Base-by-base conservation (phyloP, 768 basidiomycete species). In the Termitomyces sp. region DNA sequence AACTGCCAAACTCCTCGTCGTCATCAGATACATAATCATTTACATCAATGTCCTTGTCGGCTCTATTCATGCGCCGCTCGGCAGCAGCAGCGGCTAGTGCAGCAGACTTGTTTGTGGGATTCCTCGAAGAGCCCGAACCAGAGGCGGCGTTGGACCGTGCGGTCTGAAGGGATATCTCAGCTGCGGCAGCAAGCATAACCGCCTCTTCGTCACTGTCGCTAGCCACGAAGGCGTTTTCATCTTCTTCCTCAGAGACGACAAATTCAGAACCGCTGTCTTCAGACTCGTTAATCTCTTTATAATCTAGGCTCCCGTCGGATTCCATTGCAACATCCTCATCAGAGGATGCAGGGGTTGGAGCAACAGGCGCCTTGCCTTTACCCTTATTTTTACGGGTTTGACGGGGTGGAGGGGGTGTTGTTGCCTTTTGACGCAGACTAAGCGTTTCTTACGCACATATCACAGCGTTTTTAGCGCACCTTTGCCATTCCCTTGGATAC, bases 241-340 rank as follows among this genome's bases (percentile, higher is more conserved):
- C 73, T 18, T 69, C 66, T 13, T 69, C 65, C 23, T 77, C 76
- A 3, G 77, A 76, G 2, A 56, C 71, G 39, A 79, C 71, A 58
- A 85, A 88, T 53, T 86, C 86, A 38, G 88, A 88, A 25, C 76
- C 84, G 64, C 78, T 82, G 51, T 73, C 78, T 29, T 78, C 78
- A 16, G 79, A 83, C 54, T 86, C 85, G 11, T 75, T 71, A 25
- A 77, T 44, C 20, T 67, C 59, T 40, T 76, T 69, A 55, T 71
- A 75, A 36, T 76, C 76, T 36, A 73, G 61, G 18, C 70, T 75
- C 40, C 70, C 68, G 18, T 78, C 72, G 35, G 71, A 73, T 23
- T 61, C 63, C 22, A 65, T 32, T 7, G 54, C 50, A 2, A 63
- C 64, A n/a, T 63, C 68, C 3, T 75, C 66, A 36, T 68, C 69